Base-by-base conservation (phyloP, 148 eudicot genomes). In the Rhododendron kiyosumense region DNA sequence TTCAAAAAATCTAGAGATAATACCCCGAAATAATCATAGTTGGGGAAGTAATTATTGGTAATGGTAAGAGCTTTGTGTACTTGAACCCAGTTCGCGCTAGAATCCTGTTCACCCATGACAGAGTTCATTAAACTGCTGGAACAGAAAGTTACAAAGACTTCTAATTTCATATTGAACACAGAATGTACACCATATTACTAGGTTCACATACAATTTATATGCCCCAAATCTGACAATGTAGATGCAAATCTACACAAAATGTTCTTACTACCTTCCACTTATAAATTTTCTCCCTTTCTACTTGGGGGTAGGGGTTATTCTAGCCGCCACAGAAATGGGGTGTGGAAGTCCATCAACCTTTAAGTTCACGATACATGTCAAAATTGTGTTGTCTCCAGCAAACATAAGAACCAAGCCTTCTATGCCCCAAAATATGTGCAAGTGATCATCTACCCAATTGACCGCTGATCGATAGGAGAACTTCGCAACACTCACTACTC, bases 341-440 rank as follows among this genome's bases (percentile, higher is more conserved):
- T 63, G 14, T 57, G 54, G 8, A 43, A 43, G 24, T n/a, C 84
- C 84, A 61, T 48, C 69, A n/a, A 41, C 38, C 38, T 49, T 28
- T 3, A 84, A 17, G 11, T 71, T 84, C 32, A 20, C 43, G 15
- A 12, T 48, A 36, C 79, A 38, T 49, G 46, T 71, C 45, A 73
- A 43, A 83, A 22, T 11, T 71, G 78, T 12, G 41, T 18, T 78
- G 8, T 73, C 45, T 41, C 26, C 85, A 9, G 26, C 54, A 43
- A 54, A 82, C 48, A 74, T 7, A 69, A 71, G 57, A 84, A 84
- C n/a, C 59, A 83, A 38, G 45, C 61, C 59, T 46, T 18, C 63
- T 18, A 30, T 4, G 71, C 30, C 18, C 26, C 63, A 84, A 41
- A 84, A 71, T 54, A 83, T 43, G 32, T 59, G 75, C 67, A 7